A percentile compares a stretch with the other conserved stretches of the same genome.
phyloP scores from a whole-genome alignment of 2,329 filamentous ascomycete species.

The Penicillium sp. region DNA sequence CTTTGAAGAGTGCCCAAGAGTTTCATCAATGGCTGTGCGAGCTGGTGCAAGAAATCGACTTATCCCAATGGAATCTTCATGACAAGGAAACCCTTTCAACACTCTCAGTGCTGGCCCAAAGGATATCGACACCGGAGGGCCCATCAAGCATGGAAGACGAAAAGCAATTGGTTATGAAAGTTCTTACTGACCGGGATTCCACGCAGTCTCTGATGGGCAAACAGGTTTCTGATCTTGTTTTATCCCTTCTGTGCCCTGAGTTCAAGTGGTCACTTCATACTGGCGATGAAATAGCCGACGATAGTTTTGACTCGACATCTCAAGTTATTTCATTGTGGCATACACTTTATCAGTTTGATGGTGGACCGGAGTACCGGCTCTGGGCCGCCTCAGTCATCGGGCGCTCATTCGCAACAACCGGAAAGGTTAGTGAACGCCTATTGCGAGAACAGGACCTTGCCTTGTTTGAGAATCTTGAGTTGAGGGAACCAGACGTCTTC shows the following conservation, averaged over 20 bases:
- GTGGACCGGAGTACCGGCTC: conserved; percentile 71
- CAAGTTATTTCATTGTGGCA: conserved; percentile 74
- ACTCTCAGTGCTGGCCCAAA: conserved; percentile 71
- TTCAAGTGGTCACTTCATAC: conserved; percentile 65
- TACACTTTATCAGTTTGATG: conserved; percentile 67
- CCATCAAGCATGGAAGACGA: conserved; percentile 73
- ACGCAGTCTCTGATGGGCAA: conserved; percentile 70
- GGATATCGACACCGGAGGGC: conserved; percentile 70
- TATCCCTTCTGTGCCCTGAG: conserved; percentile 67
- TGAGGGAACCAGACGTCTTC: conserved; percentile 19
- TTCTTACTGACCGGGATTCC: conserved; percentile 73
- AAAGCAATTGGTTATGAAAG: conserved; percentile 75
- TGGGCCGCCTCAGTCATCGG: conserved; percentile 89
- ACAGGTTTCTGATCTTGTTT: conserved; percentile 58
- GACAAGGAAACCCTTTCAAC: conserved; percentile 64
- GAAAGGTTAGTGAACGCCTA: conserved; percentile 59
- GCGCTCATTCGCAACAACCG: conserved; percentile 77
- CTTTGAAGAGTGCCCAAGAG: conserved; percentile 71
- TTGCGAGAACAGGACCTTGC: conserved; percentile 45
- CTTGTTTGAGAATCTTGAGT: conserved; percentile 24
- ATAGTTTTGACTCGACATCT: conserved; percentile 61
- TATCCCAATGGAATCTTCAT: conserved; percentile 52
- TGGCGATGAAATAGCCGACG: conserved; percentile 68
- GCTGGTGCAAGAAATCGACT: conserved; percentile 68
- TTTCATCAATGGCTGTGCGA: conserved; percentile 81